Evolutionary conservation across 2,329 filamentous ascomycete genomes (phyloP).

Genomic region (Ceratocystis alfenasii): DNA sequence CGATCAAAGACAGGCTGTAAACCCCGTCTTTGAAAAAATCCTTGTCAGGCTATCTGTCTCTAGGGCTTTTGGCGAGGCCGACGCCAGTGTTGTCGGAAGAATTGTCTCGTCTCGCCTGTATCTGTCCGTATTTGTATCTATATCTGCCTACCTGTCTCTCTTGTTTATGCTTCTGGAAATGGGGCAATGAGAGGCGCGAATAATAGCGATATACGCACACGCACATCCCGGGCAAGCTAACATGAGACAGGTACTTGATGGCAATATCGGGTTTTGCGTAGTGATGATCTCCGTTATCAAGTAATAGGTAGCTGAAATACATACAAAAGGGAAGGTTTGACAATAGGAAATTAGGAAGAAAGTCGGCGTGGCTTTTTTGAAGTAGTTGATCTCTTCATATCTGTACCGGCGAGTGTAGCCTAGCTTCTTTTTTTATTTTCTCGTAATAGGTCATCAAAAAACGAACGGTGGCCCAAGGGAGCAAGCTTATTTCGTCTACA

Average conservation of each 20-base stretch:
- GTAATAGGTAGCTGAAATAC: not conserved
- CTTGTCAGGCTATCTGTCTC: no score
- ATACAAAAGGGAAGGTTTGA: not conserved
- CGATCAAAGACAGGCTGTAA: no score
- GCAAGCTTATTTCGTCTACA: conserved; percentile 8
- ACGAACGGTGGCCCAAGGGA: not conserved
- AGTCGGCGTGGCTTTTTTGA: not conserved
- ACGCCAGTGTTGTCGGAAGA: no score
- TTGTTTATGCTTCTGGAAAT: not conserved
- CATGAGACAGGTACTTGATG: not conserved
- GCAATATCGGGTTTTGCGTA: not conserved
- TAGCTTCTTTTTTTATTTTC: no score
- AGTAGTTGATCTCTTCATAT: not conserved
- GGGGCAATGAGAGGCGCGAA: not conserved
- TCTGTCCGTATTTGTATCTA: not conserved
- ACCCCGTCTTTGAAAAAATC: no score
- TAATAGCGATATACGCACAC: not conserved
- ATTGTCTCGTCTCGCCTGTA: no score
- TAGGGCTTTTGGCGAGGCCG: no score
- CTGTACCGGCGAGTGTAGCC: not conserved
- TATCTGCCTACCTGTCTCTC: not conserved
- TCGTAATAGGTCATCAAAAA: no score
- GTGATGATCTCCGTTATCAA: not conserved
- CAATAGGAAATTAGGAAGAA: not conserved
- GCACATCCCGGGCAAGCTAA: not conserved